Percentiles rank a stretch among this genome's conserved stretches.
Conservation (phyloP, 257 asterid species). For the Jacaranda copaia region DNA sequence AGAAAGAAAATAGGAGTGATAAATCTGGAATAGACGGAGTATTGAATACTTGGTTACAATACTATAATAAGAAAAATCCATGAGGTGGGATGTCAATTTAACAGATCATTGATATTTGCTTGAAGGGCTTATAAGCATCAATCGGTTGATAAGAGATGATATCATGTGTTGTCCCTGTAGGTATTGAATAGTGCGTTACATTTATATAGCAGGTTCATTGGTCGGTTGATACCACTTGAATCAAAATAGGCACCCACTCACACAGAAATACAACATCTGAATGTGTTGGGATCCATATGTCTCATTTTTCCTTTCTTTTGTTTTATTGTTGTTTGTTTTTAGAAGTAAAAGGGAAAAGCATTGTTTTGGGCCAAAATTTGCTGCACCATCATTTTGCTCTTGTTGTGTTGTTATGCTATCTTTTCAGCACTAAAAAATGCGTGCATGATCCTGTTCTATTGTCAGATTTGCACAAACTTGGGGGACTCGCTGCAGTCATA, state of each 20-base stretch:
- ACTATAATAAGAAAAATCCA: background rate
- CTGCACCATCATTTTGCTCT: background rate
- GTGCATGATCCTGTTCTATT: conserved; percentile 22
- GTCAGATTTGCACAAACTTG: conserved; percentile 81
- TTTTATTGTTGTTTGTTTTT: background rate
- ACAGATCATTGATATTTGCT: background rate
- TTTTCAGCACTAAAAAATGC: conserved; percentile 2
- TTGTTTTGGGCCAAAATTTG: background rate
- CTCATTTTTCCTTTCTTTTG: background rate
- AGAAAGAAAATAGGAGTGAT: background rate
- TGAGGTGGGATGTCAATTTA: background rate
- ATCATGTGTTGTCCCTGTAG: background rate
- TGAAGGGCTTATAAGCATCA: background rate
- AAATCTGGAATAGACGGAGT: background rate
- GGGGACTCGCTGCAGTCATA: conserved; percentile 66
- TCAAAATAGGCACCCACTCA: background rate
- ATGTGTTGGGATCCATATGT: background rate
- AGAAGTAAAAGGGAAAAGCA: conserved; percentile 1
- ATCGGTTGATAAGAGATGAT: background rate
- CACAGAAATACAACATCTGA: conserved; percentile 6
- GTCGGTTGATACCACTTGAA: background rate
- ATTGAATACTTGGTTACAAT: background rate
- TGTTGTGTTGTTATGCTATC: conserved; percentile 7
- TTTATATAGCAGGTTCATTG: background rate
- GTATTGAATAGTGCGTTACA: background rate